A percentile compares a stretch with the other conserved stretches of the same genome.
Conservation (phyloP, 345 rosid species). For the Dipteronia sinensis region DNA sequence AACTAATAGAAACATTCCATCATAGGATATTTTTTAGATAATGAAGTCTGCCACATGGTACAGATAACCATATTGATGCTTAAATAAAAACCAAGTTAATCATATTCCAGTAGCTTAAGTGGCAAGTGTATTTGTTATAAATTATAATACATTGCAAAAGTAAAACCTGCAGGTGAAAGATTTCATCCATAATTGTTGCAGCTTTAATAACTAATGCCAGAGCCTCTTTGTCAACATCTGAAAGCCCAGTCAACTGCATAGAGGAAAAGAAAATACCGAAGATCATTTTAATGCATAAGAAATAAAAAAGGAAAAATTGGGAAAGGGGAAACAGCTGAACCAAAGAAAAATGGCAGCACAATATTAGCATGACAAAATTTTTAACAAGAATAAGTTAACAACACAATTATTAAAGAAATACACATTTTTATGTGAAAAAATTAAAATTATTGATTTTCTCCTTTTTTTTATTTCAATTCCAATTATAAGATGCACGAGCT, state of each 20-base stretch:
- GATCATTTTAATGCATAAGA: neutral
- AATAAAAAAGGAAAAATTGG: neutral
- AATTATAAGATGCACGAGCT: neutral
- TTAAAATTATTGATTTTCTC: neutral
- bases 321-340: neutral
- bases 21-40: neutral
- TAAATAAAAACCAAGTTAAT: neutral
- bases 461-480: neutral
- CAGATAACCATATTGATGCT: neutral
- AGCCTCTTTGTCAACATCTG: conserved; percentile 67
- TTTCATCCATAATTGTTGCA: conserved; percentile 76
- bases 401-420: neutral
- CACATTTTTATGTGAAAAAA: neutral
- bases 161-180: conserved; percentile 75
- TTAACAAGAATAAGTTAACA: neutral
- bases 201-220: conserved; percentile 71
- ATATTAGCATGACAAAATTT: neutral
- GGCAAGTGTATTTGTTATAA: neutral
- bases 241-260: conserved; percentile 72
- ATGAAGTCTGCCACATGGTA: neutral
- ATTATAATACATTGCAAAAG: conserved; percentile 9
- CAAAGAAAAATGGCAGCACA: neutral
- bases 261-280: conserved; percentile 5
- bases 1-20: too few species aligned
- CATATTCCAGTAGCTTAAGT: conserved; percentile 3